Conservation (phyloP, 225 moss, liverwort and hornwort species). For the Pseudisothecium myosuroides region DNA sequence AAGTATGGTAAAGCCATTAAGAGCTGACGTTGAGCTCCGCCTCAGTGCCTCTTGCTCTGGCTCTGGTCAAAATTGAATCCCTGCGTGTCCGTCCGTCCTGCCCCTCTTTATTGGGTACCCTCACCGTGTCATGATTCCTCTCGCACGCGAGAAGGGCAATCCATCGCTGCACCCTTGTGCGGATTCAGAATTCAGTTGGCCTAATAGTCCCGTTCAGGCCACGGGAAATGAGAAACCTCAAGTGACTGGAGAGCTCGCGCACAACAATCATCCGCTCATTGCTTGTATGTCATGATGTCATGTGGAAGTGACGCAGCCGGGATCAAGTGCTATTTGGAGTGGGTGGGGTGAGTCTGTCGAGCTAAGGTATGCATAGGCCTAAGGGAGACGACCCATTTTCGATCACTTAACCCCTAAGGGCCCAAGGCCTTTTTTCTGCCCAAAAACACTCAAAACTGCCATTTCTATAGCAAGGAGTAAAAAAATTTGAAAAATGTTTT, state of each 20-base stretch:
- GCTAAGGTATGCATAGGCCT: no score
- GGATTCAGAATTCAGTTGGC: background rate
- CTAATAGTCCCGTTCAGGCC: background rate
- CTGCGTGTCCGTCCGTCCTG: background rate
- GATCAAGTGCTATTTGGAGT: no score
- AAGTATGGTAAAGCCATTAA: background rate
- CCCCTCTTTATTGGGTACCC: background rate
- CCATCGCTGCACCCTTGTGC: background rate
- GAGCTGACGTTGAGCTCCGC: background rate
- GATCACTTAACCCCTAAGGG: no score
- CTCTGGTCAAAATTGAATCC: background rate
- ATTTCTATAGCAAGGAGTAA: no score
- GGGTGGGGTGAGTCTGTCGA: no score
- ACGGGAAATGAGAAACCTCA: background rate
- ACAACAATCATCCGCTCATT: background rate
- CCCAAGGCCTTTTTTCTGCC: no score
- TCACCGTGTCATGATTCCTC: background rate
- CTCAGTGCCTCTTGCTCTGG: no score
- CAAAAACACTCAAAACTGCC: no score
- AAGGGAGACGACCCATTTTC: no score
- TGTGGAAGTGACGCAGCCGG: background rate
- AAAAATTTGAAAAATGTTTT: no score
- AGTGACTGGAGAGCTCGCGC: background rate
- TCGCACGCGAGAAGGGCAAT: background rate
- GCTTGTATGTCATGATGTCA: background rate